phyloP scores from a whole-genome alignment of 1,139 yeast genomes.

The Hemisphaericaspora xylofermentans region DNA sequence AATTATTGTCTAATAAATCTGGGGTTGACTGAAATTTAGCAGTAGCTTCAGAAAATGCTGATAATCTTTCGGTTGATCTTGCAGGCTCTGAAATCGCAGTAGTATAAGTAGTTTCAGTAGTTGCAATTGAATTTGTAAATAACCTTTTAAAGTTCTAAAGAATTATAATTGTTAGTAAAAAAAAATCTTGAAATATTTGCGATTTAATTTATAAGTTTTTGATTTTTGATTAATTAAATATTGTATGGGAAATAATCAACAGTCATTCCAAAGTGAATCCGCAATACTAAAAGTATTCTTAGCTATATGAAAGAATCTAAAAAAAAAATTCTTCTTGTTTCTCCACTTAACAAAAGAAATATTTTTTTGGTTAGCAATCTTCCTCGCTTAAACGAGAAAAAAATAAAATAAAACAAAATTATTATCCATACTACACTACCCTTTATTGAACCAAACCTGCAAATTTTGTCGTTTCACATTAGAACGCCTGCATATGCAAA shows the following conservation, averaged over 20 bases:
- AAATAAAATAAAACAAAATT: background rate
- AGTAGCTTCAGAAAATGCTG: constrained; percentile 1
- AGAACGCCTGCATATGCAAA: too few species aligned
- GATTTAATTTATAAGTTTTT: too few species aligned
- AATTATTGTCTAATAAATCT: constrained; percentile 1
- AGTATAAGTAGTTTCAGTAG: constrained; percentile 12
- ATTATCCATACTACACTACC: background rate
- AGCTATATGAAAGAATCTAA: background rate
- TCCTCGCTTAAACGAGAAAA: background rate
- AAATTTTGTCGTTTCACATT: too few species aligned
- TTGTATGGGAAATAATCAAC: too few species aligned
- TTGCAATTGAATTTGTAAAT: constrained; percentile 8
- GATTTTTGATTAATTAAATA: background rate
- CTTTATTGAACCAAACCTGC: background rate
- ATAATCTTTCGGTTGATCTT: constrained; percentile 4
- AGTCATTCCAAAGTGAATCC: too few species aligned
- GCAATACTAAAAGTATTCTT: background rate
- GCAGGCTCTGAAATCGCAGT: constrained; percentile 9
- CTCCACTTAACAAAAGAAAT: background rate
- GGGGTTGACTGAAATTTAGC: constrained; percentile 6
- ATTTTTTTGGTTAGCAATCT: background rate
- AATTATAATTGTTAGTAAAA: constrained; percentile 6
- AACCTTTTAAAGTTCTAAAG: constrained; percentile 11
- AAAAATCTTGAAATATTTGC: background rate
- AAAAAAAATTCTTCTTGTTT: background rate